These are phyloP conservation scores for Cyphellophora europaea DNA, from an alignment of 2,329 filamentous ascomycete genomes.

Conservation along the genomic window DNA sequence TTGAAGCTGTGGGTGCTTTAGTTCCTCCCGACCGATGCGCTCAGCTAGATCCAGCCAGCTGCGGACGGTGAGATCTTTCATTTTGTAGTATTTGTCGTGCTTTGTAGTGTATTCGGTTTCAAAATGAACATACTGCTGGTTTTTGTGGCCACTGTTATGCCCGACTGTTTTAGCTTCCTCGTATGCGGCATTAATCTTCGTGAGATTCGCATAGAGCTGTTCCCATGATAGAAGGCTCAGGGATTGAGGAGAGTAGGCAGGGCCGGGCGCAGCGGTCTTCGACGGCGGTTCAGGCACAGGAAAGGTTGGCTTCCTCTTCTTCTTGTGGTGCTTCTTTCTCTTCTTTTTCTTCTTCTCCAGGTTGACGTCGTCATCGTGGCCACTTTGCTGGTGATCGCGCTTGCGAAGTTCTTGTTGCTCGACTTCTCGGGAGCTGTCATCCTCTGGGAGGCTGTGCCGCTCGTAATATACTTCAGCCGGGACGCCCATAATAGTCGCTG, in stretches of 20 bases:
- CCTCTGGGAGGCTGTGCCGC: background rate
- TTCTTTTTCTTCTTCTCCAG: constrained; percentile 32
- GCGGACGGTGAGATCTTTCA: constrained; percentile 75
- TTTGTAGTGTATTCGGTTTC: constrained; percentile 82
- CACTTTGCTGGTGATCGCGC: background rate
- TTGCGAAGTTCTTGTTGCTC: background rate
- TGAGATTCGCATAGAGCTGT: constrained; percentile 94
- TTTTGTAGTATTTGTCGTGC: constrained; percentile 62
- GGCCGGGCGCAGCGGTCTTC: constrained; percentile 65
- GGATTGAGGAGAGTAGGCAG: constrained; percentile 79
- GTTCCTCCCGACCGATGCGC: constrained; percentile 53
- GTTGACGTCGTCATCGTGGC: background rate
- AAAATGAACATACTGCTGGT: constrained; percentile 55
- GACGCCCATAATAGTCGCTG: constrained; percentile 9
- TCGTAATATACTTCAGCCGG: constrained; percentile 2
- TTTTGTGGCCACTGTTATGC: constrained; percentile 39
- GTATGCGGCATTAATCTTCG: constrained; percentile 69
- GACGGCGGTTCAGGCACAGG: constrained; percentile 63
- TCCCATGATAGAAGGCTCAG: constrained; percentile 71
- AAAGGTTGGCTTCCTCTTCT: constrained; percentile 51
- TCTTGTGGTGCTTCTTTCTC: constrained; percentile 37
- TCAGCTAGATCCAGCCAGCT: constrained; percentile 73
- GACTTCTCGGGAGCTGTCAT: constrained; percentile 1
- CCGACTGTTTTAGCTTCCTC: constrained; percentile 17
- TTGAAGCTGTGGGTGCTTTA: constrained; percentile 1